Evolutionary conservation across 768 basidiomycete species (phyloP), one percentile per base, ranked within the genome.

Genomic region (Trametes sanguinea): DNA sequence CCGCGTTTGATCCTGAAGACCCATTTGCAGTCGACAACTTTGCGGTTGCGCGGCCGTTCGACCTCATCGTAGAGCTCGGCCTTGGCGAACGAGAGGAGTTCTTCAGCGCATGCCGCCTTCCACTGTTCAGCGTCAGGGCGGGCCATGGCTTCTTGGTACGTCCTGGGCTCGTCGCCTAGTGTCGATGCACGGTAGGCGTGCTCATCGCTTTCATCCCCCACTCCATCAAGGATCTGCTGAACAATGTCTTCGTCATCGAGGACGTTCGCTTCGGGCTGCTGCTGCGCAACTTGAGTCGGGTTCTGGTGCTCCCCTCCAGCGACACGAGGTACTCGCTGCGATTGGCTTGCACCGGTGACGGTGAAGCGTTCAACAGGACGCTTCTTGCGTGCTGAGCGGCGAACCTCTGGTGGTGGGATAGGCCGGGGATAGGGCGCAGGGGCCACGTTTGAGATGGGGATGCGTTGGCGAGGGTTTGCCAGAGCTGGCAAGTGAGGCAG

Each of bases 1-100:
- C 76, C 71, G 9, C 57, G 47, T 61, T 81, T 81, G 6, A 68
- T 52, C 30, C 47, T 60, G 62, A 71, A 78, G 6, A 78, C 75
- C 72, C 74, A 78, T 2, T 65, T 60, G 50, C 64, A 63, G 17
- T 69, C 71, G 35, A 77, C 62, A 7, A 67, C 32, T 37, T 73
- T 75, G 11, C 66, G 46, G 7, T 68, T 70, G 10, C 51, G 13
- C 0, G 76, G 76, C 4, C 35, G 32, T 22, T 57, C 51, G 29
- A 54, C 56, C 39, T 56, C 61, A 22, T 56, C 54, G 46, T 54
- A 61, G 22, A 43, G 61, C 27, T 54, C 35, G 16, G 51, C 52
- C 43, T 61, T 61, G 16, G 37, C 48, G 43, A 63, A 58, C 5
- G 62, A 27, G 37, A 44, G 44, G 11, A 63, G 48, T 47, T 63